phyloP scores from a whole-genome alignment of 1,139 yeast genomes.

The Yamadazyma buinensis region DNA sequence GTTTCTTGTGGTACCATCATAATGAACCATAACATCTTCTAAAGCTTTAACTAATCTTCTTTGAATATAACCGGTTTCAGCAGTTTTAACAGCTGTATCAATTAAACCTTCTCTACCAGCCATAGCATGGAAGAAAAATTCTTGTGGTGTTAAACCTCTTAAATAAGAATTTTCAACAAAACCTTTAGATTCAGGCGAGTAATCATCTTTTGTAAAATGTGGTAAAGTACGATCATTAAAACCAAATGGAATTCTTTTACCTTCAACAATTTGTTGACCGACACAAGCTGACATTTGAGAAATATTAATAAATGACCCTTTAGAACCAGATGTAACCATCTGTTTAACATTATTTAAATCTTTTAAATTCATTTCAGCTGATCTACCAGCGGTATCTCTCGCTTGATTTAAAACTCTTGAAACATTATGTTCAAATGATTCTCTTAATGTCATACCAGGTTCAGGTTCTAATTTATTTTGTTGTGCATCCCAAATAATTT shows the following conservation, averaged over 20 bases:
- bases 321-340: conserved; percentile 99
- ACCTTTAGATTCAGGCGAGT: conserved; percentile 97
- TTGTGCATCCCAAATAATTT: conserved; percentile 89
- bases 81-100: conserved; percentile 98
- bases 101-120: conserved; percentile 99
- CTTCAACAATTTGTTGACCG: conserved; percentile 99
- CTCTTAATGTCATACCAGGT: conserved; percentile 99
- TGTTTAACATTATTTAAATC: conserved; percentile 95
- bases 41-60: conserved; percentile 97
- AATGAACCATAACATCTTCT: conserved; percentile 98
- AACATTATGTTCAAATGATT: conserved; percentile 96
- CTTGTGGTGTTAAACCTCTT: conserved; percentile 98
- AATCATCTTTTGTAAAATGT: conserved; percentile 96
- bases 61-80: conserved; percentile 98
- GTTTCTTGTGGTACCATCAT: conserved; percentile 97
- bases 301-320: conserved; percentile 97
- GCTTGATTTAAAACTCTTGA: conserved; percentile 95
- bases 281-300: conserved; percentile 99
- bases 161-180: conserved; percentile 96
- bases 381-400: conserved; percentile 98
- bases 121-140: conserved; percentile 99
- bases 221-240: conserved; percentile 95
- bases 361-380: conserved; percentile 94
- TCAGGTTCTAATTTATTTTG: conserved; percentile 84
- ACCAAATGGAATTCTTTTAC: conserved; percentile 98